Base-by-base conservation (phyloP, 305 asterid genomes). In the Fraxinus velutina region DNA sequence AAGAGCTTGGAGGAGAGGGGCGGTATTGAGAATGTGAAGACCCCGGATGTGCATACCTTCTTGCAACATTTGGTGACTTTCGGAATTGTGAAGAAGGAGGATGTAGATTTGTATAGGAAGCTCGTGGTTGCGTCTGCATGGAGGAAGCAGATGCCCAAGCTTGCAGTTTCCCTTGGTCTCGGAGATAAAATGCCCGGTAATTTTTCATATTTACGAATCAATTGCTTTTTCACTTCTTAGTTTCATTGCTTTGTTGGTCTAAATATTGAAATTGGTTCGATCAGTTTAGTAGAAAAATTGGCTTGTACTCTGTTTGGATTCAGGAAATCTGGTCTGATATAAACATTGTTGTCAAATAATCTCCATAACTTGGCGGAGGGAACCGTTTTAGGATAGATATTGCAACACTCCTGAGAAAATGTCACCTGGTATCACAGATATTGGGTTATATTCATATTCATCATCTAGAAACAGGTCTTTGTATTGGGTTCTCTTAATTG, bases 101-200 rank as follows among this genome's bases (percentile, higher is more conserved):
- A 96, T 89, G 87, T 94, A 75, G 96, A 90, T 83, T 91, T 96
- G 93, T 96, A 96, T 66, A 92, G 97, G 89, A 91, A 96, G 89
- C 99, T 96, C 36, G 99, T 96, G 55, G 98, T 96, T 75, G 99
- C 93, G 30, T 94, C 97, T 30, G 99, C 99, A 60, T 96, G 99
- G 99, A 85, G 99, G 92, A 96, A 93, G 85, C 98, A 96, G 92
- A 96, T 96, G 98, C 99, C 99, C 0, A 96, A 93, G 86, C 95
- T 95, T 24, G 99, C 99, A 1, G 88, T 94, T 77, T 91, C 98
- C 39, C 97, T 96, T 55, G 99, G 99, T 30, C 97, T 96, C 66
- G 89, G 87, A 30, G 89, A 93, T 86, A 90, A 91, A 87, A 96
- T 96, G 99, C 97, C 99, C 81, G 99, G 99, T 96, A 93, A 92